phyloP scores from a whole-genome alignment of 805 yeast genomes.

The Candida adriatica region DNA sequence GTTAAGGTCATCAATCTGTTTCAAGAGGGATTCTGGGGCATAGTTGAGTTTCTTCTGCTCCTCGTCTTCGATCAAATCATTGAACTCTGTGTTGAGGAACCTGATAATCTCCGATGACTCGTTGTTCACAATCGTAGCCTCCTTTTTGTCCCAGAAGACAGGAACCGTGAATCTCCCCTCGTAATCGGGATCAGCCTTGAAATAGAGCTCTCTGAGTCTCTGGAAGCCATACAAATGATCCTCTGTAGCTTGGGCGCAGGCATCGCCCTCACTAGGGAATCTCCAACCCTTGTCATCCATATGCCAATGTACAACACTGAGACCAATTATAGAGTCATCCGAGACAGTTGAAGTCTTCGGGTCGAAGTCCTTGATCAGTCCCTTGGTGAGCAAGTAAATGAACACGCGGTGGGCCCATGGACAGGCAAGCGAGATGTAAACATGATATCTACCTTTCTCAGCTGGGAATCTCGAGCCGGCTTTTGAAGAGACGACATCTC shows the following conservation, averaged over 20 bases:
- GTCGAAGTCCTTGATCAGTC: conserved; percentile 43
- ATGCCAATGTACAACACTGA: conserved; percentile 86
- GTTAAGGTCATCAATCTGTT: conserved; percentile 69
- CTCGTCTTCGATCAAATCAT: conserved; percentile 42
- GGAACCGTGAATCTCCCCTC: conserved; percentile 88
- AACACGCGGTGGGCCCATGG: conserved; percentile 94
- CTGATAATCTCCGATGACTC: conserved; percentile 88
- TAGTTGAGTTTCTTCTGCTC: conserved; percentile 46
- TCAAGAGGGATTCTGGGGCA: conserved; percentile 50
- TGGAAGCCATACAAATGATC: conserved; percentile 56
- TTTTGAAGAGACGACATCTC: conserved; percentile 52
- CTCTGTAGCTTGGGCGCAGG: conserved; percentile 36
- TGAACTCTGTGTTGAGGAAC: conserved; percentile 72
- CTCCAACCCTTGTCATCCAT: conserved; percentile 90
- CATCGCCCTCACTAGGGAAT: conserved; percentile 45
- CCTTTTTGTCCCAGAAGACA: conserved; percentile 83
- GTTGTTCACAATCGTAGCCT: conserved; percentile 79
- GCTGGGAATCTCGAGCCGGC: conserved; percentile 63
- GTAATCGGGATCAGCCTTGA: conserved; percentile 68
- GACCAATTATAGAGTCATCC: conserved; percentile 42
- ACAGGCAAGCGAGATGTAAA: conserved; percentile 83
- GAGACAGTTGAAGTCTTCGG: conserved; percentile 23
- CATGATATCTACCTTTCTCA: conserved; percentile 76
- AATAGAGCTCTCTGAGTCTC: conserved; percentile 66
- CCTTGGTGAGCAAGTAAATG: conserved; percentile 68